Conservation (phyloP, 108 stramenopile species). For the Seminavis robusta region DNA sequence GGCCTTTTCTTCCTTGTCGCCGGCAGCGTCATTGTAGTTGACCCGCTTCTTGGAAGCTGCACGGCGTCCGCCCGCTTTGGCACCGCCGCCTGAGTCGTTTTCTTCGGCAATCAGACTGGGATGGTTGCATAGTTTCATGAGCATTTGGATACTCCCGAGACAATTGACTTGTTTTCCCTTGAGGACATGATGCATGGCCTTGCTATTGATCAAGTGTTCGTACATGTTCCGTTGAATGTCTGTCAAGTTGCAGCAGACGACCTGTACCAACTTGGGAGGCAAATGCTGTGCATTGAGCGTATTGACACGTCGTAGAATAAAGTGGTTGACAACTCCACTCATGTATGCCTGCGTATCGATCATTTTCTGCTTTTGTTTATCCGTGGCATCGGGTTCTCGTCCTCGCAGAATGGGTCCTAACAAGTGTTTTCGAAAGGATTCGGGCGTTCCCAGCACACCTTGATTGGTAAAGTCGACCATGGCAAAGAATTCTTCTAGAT, state of each 20-base stretch:
- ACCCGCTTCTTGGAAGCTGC: conserved; percentile 51
- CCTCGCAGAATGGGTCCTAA: conserved; percentile 87
- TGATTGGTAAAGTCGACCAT: conserved; percentile 98
- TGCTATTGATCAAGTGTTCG: conserved; percentile 83
- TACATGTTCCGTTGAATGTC: conserved; percentile 96
- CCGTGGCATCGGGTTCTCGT: conserved; percentile 96
- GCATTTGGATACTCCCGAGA: conserved; percentile 90
- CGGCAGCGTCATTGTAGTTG: conserved; percentile 68
- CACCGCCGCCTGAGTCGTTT: conserved; percentile 32
- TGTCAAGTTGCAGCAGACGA: conserved; percentile 96
- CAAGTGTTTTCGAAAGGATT: conserved; percentile 77
- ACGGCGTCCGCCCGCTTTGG: conserved; percentile 41
- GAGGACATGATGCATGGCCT: conserved; percentile 93
- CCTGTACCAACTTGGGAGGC: conserved; percentile 97
- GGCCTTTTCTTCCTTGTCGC: conserved; percentile 41
- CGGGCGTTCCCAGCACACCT: conserved; percentile 85
- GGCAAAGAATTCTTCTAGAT: conserved; percentile 93
- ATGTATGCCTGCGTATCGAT: conserved; percentile 88
- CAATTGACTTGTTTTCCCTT: conserved; percentile 98
- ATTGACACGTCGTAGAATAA: conserved; percentile 95
- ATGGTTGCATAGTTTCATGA: conserved; percentile 96
- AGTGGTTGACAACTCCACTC: conserved; percentile 89
- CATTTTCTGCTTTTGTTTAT: conserved; percentile 76
- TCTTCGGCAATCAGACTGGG: conserved; percentile 84
- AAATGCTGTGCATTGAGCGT: conserved; percentile 96